Conservation (phyloP, 345 rosid genomes). For the Turnera subulata region DNA sequence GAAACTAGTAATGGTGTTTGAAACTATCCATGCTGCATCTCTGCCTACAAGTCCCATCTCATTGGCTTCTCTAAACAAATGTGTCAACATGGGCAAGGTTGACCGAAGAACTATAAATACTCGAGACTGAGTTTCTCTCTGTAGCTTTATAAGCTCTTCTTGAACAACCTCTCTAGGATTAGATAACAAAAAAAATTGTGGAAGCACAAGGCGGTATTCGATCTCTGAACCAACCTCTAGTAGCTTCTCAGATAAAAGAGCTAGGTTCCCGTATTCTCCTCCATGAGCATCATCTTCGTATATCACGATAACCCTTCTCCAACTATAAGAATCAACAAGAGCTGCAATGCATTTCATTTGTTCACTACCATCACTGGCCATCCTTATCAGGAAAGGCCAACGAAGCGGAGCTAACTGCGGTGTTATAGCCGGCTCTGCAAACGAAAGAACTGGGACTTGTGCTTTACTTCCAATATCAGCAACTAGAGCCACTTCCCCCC, state of each 20-base stretch:
- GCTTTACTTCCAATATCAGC: conserved; percentile 30
- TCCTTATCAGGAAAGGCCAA: conserved; percentile 37
- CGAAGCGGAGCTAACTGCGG: conserved; percentile 25
- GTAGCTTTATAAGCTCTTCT: conserved; percentile 29
- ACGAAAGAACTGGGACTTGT: conserved; percentile 41
- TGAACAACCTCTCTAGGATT: conserved; percentile 17
- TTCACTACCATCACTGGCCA: conserved; percentile 28
- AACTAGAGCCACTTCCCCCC: conserved; percentile 45
- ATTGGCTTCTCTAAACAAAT: conserved; percentile 39
- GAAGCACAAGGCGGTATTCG: conserved; percentile 37
- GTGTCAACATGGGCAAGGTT: conserved; percentile 29
- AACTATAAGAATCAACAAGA: conserved; percentile 24
- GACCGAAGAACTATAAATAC: conserved; percentile 44
- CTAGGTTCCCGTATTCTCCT: conserved; percentile 23
- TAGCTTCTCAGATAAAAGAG: conserved; percentile 30
- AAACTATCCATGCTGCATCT: conserved; percentile 45
- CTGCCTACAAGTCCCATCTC: conserved; percentile 32
- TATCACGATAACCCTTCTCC: conserved; percentile 36
- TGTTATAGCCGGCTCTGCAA: conserved; percentile 26
- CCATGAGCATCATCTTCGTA: conserved; percentile 38
- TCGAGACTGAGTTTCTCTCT: conserved; percentile 20
- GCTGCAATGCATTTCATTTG: conserved; percentile 40
- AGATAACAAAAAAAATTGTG: conserved; percentile 25
- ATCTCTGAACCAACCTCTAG: conserved; percentile 30
- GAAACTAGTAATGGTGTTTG: conserved; percentile 24